Evolutionary conservation across 2,329 filamentous ascomycete species (phyloP).

Genomic region (Podosphaera fusca): DNA sequence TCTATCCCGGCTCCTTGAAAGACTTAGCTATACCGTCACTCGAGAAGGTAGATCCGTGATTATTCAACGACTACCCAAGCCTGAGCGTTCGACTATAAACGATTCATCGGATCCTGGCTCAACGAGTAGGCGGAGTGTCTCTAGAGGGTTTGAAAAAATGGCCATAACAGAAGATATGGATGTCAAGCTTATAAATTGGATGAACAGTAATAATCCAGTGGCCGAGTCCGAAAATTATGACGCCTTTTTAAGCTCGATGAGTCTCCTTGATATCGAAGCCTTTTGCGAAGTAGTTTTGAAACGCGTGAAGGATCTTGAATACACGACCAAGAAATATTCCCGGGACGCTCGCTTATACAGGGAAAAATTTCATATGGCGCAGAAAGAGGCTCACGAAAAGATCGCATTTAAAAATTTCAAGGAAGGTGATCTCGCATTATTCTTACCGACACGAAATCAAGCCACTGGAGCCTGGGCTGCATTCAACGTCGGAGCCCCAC

Average conservation of each 20-base stretch:
- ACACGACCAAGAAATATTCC: slow-evolving; percentile 80
- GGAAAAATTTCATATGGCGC: slow-evolving; percentile 59
- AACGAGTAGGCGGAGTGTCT: slow-evolving; percentile 27
- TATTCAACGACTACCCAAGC: slow-evolving; percentile 46
- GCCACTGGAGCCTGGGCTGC: slow-evolving; percentile 90
- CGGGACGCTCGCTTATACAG: slow-evolving; percentile 70
- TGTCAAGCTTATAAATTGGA: slow-evolving; percentile 61
- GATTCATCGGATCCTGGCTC: slow-evolving; percentile 32
- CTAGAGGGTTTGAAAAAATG: slow-evolving; percentile 28
- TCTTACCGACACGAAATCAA: slow-evolving; percentile 85
- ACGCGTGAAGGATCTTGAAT: slow-evolving; percentile 79
- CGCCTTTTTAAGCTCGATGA: slow-evolving; percentile 48
- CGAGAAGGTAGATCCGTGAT: slow-evolving; percentile 50
- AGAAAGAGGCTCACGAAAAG: slow-evolving; percentile 80
- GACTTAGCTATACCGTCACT: slow-evolving; percentile 62
- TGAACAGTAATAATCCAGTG: slow-evolving; percentile 40
- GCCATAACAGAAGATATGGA: slow-evolving; percentile 38
- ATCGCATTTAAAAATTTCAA: slow-evolving; percentile 93
- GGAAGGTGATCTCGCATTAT: slow-evolving; percentile 81
- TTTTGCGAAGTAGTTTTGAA: slow-evolving; percentile 74
- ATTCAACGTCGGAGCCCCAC: slow-evolving; percentile 91
- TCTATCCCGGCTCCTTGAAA: slow-evolving; percentile 61
- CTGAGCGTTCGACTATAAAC: slow-evolving; percentile 35
- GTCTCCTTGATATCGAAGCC: slow-evolving; percentile 59
- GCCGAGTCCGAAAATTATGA: slow-evolving; percentile 52